These are phyloP conservation scores for Penicillium occitanis DNA, from an alignment of 2,329 filamentous ascomycete genomes.

Conservation along the genomic window DNA sequence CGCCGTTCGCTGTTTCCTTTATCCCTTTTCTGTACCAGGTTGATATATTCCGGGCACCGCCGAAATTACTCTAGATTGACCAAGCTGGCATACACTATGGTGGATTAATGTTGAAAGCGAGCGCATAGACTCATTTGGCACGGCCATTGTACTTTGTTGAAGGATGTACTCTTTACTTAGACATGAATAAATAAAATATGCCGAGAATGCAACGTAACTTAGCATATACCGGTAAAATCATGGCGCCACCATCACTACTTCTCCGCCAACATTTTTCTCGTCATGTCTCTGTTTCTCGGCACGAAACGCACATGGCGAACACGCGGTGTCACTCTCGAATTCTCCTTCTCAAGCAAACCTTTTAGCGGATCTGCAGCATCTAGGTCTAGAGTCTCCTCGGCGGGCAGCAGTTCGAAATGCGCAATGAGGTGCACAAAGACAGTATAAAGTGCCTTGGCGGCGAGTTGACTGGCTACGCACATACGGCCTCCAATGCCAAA, in stretches of 20 bases:
- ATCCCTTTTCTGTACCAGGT: neutral
- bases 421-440: neutral
- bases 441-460: neutral
- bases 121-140: neutral
- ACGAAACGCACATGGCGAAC: neutral
- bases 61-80: too few relatives aligned
- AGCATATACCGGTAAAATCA: neutral
- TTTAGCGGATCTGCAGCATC: neutral
- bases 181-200: neutral
- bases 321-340: neutral
- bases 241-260: neutral
- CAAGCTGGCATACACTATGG: neutral
- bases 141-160: neutral
- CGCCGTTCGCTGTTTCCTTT: too few relatives aligned
- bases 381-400: neutral
- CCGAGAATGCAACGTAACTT: neutral
- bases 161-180: neutral
- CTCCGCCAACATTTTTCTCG: neutral
- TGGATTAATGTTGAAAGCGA: neutral
- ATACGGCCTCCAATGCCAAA: neutral
- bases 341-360: neutral
- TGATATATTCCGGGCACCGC: neutral
- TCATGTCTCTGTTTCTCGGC: neutral
- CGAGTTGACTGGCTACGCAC: neutral
- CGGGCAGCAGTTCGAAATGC: neutral